These are phyloP conservation scores for Astraeus odoratus DNA, from an alignment of 768 basidiomycete genomes.

Conservation along the genomic window DNA sequence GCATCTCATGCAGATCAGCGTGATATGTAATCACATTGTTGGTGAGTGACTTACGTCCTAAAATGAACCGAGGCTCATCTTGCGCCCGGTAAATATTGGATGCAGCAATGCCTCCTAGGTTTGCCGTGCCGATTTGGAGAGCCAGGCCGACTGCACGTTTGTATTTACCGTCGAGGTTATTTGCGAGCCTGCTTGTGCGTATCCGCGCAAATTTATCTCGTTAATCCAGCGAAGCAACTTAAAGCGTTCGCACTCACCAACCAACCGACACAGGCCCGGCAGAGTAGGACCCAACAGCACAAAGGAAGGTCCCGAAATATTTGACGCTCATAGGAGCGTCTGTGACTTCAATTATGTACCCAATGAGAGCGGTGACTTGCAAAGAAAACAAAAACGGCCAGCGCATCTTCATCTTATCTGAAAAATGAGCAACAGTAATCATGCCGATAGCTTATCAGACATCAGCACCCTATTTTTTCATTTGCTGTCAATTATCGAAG, in stretches of 20 bases:
- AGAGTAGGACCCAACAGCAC: constrained; percentile 55
- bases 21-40: background rate
- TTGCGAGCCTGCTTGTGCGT: constrained; percentile 1
- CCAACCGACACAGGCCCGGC: constrained; percentile 52
- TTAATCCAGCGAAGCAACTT: background rate
- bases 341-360: constrained; percentile 61
- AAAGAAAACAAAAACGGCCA: constrained; percentile 52
- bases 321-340: constrained; percentile 45
- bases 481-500: too few relatives aligned
- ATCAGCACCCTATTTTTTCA: too few relatives aligned
- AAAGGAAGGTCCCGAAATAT: constrained; percentile 69
- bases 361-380: constrained; percentile 45
- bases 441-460: constrained; percentile 32
- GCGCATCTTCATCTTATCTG: constrained; percentile 49
- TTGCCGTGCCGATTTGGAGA: constrained; percentile 32
- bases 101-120: constrained; percentile 29
- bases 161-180: background rate
- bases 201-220: constrained; percentile 12
- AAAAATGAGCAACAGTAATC: constrained; percentile 46
- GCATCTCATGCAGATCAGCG: background rate
- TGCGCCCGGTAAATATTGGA: constrained; percentile 48
- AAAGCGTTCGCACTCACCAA: constrained; percentile 45
- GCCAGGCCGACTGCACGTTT: constrained; percentile 1
- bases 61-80: constrained; percentile 50
- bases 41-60: constrained; percentile 53